These are phyloP conservation scores for Termitomyces sp. DNA, from an alignment of 768 basidiomycete species.

Conservation along the genomic window DNA sequence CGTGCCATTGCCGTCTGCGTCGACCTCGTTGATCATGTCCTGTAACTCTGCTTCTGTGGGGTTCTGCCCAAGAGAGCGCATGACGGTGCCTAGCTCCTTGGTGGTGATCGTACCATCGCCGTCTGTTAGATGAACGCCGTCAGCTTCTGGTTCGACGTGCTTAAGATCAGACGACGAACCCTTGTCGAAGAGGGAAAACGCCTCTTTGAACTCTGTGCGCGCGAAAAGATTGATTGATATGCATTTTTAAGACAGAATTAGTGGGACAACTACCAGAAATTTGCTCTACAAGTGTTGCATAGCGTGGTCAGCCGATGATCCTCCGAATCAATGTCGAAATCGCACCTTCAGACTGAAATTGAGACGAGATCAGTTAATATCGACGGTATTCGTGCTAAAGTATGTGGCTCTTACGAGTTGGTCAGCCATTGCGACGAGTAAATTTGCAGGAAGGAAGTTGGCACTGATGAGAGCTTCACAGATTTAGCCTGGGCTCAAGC, in stretches of 20 bases:
- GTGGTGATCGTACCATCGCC: slow-evolving; percentile 93
- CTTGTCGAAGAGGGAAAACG: slow-evolving; percentile 96
- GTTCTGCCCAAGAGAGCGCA: slow-evolving; percentile 91
- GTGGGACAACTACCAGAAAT: slow-evolving; percentile 62
- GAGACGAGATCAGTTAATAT: not conserved
- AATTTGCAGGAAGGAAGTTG: slow-evolving; percentile 5
- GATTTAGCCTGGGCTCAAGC: not conserved
- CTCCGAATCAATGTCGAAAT: slow-evolving; percentile 8
- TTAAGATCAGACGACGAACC: slow-evolving; percentile 39
- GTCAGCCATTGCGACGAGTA: slow-evolving; percentile 40
- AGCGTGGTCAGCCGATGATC: not conserved
- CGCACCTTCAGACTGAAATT: slow-evolving; percentile 52
- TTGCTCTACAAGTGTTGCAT: slow-evolving; percentile 56
- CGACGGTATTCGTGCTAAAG: not conserved
- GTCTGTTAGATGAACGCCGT: slow-evolving; percentile 38
- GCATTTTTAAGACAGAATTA: not conserved
- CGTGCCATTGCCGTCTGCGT: slow-evolving; percentile 78
- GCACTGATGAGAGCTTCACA: not conserved
- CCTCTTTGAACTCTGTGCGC: slow-evolving; percentile 92
- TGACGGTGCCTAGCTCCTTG: slow-evolving; percentile 86
- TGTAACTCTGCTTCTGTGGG: slow-evolving; percentile 88
- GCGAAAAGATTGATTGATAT: not conserved
- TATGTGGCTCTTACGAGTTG: slow-evolving; percentile 39
- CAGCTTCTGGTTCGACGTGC: not conserved
- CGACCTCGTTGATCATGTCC: slow-evolving; percentile 94